Base-by-base conservation (phyloP, 495 filamentous ascomycete species). In the Neurospora pannonica region DNA sequence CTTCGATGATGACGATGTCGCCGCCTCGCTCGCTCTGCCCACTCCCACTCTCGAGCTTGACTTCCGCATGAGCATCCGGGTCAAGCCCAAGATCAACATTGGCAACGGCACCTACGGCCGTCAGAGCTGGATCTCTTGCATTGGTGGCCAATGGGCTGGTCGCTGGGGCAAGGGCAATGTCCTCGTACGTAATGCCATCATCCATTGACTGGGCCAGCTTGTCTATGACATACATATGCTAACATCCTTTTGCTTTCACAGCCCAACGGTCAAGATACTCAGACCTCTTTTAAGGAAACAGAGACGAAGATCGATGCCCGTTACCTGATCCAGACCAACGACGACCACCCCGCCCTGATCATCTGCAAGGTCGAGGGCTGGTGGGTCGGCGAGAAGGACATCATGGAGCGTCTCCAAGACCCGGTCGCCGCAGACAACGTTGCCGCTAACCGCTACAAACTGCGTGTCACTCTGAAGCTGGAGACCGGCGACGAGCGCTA, bases 401-500 rank as follows among this genome's bases (percentile, higher is more conserved):
- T 82, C 70, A 79, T 82, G 79, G 79, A 78, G 70, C 37, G 75
- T 24, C 77, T 82, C 17, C 75, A 81, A 36, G 76, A 81, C 40
- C 79, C 80, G 4, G 78, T 78, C 2, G 77, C 75, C 13, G 79
- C 79, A 0, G 80, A 82, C 46, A 78, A 77, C 62, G 76, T 82
- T n/a, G 60, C 74, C 3, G 76, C 80, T 1, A 60, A 76, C 21
- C 74, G 77, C 4, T 82, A 82, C 74, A 76, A 72, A 48, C 71
- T 81, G 31, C 78, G 79, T n/a, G 75, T 78, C 17, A 76, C 67
- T 31, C 74, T 82, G 38, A 71, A 79, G 48, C 73, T 81, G 34
- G 79, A 82, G 72, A 81, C 80, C 3, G 79, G 80, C 31, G 79
- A 82, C 36, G 71, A 73, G 40, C 76, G 80, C 9, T 81, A 81